Percentiles rank a stretch among this genome's conserved stretches.
These are phyloP conservation scores for Eucalyptus curtisii DNA, from an alignment of 345 rosid genomes.

Conservation along the genomic window DNA sequence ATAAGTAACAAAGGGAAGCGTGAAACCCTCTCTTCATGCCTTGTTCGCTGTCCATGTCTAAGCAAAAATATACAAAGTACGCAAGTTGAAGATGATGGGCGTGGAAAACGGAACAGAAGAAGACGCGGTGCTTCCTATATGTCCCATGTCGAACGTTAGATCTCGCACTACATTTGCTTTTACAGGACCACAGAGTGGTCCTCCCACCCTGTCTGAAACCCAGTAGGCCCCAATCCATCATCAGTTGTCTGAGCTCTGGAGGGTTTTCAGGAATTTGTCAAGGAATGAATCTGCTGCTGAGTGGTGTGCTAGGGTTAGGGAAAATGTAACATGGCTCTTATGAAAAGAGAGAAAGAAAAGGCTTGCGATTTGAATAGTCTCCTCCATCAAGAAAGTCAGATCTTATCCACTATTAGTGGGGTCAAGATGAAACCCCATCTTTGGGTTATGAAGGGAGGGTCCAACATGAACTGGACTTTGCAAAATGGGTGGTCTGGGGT, in stretches of 20 bases:
- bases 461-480: neutral
- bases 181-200: neutral
- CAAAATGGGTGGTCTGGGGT: neutral
- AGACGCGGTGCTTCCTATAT: neutral
- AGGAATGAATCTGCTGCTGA: neutral
- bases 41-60: neutral
- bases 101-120: neutral
- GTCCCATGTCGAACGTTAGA: neutral
- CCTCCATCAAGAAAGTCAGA: neutral
- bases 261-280: neutral
- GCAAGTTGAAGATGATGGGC: neutral
- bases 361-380: neutral
- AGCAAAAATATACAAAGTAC: neutral
- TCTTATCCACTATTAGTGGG: neutral
- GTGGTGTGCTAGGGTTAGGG: neutral
- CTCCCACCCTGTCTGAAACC: neutral
- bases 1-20: neutral
- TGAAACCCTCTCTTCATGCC: neutral
- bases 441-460: neutral
- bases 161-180: neutral
- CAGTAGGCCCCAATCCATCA: neutral
- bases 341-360: neutral
- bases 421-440: neutral
- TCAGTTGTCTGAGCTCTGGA: neutral
- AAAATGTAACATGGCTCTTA: neutral